Base-by-base conservation (phyloP, 768 basidiomycete species). In the Tricholoma matsutake region DNA sequence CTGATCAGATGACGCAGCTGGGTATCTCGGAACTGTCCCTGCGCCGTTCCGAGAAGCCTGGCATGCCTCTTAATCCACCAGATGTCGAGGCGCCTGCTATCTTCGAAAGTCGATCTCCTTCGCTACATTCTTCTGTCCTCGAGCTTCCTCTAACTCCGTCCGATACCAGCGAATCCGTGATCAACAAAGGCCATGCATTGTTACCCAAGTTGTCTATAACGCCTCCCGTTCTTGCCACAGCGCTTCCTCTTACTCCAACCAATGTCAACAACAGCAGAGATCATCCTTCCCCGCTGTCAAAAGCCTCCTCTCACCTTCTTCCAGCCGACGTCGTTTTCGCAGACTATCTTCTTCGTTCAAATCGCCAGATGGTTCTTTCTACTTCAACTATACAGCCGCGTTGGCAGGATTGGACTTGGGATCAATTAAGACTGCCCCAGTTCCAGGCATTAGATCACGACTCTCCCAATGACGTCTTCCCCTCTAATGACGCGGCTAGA, bases 321-420 rank as follows among this genome's bases (percentile, higher is more conserved):
- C 35, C 62, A 51, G 58, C 67, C 22, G 61, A 64, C 51, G 54
- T 53, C 52, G 65, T 64, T 39, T 67, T 73, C 28, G 70, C 72
- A 45, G 74, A 75, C 32, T 75, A 77, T 62, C 58, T 75, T 41
- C 62, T 64, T 37, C 75, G 72, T 61, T 70, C 69, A 16, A 71
- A 75, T 61, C 72, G 74, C 37, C 70, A 70, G 57, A 69, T 68
- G 54, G 61, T 66, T 25, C 63, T 47, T 18, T 56, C 62, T 55
- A 55, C 43, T 56, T 41, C 51, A 34, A 51, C 60, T 56, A 34
- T 59, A 54, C 49, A 62, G 43, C 31, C 68, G 63, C 63, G 69
- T 58, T 79, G 79, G 76, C 69, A 73, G 34, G 67, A 72, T 54
- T 82, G 81, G 81, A 75, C 69, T 57, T 81, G 81, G 80, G 73